Conservation (phyloP, 441 rosid species). For the Manihot esculenta region DNA sequence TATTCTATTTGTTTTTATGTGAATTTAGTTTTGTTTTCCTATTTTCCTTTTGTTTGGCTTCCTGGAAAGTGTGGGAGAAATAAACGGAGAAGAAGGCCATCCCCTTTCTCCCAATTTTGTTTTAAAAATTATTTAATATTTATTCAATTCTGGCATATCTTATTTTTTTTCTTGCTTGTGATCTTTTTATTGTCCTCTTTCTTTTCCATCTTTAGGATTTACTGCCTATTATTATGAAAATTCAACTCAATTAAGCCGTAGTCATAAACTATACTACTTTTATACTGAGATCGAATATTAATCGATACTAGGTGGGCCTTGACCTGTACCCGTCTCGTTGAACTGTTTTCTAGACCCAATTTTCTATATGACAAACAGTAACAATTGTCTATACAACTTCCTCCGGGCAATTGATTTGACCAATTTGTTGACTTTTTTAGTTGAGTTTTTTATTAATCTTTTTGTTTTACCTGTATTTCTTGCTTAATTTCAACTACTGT, state of each 20-base stretch:
- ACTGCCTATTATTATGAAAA: too few species aligned
- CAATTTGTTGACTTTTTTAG: not conserved
- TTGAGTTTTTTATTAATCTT: not conserved
- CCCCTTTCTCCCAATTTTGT: too few species aligned
- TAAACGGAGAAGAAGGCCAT: not conserved
- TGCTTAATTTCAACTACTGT: not conserved
- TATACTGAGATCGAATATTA: too few species aligned
- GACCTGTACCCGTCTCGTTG: too few species aligned
- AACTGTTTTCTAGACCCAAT: too few species aligned
- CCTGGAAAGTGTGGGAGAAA: not conserved
- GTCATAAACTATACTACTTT: too few species aligned
- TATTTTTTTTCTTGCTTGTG: not conserved
- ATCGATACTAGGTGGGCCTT: too few species aligned
- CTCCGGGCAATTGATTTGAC: not conserved
- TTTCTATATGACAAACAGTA: not conserved
- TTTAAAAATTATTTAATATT: too few species aligned
- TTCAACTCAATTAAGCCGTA: too few species aligned
- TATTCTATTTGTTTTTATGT: not conserved
- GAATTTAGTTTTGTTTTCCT: not conserved
- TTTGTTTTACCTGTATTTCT: not conserved
- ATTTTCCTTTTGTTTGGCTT: not conserved
- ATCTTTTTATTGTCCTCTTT: not conserved
- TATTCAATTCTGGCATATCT: too few species aligned
- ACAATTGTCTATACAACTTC: not conserved
- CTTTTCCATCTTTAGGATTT: too few species aligned